Conservation (phyloP, 1,139 yeast species). For the Kodamaea plutei region DNA sequence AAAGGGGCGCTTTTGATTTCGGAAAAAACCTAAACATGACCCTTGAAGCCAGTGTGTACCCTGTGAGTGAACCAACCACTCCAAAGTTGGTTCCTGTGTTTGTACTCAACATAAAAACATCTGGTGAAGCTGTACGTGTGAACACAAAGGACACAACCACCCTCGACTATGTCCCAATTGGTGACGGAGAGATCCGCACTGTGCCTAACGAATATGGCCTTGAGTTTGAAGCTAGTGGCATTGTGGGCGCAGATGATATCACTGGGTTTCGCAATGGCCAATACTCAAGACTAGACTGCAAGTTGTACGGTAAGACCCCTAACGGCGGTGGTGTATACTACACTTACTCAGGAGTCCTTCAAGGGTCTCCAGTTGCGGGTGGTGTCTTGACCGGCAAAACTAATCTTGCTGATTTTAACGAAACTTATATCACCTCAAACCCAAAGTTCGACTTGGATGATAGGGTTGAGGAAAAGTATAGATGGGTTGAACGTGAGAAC, state of each 20-base stretch:
- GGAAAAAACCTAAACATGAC: slow-evolving; percentile 6
- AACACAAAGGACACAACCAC: slow-evolving; percentile 16
- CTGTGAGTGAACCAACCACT: slow-evolving; percentile 15
- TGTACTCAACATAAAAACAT: slow-evolving; percentile 23
- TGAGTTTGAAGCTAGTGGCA: slow-evolving; percentile 22
- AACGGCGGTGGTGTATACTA: slow-evolving; percentile 37
- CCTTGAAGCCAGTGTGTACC: slow-evolving; percentile 7
- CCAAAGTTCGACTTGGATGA: slow-evolving; percentile 41
- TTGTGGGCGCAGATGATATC: slow-evolving; percentile 47
- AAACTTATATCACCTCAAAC: slow-evolving; percentile 44
- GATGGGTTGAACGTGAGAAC: slow-evolving; percentile 45
- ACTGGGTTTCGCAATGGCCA: slow-evolving; percentile 26
- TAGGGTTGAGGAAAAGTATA: slow-evolving; percentile 35
- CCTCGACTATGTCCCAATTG: slow-evolving; percentile 21
- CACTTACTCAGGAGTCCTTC: slow-evolving; percentile 44
- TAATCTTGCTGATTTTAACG: slow-evolving; percentile 33
- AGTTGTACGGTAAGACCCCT: slow-evolving; percentile 40
- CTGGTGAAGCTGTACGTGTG: slow-evolving; percentile 16
- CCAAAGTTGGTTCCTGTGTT: slow-evolving; percentile 31
- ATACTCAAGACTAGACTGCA: slow-evolving; percentile 45
- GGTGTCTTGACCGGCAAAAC: slow-evolving; percentile 30
- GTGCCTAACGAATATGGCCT: slow-evolving; percentile 27
- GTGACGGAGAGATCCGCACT: slow-evolving; percentile 26
- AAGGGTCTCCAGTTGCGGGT: slow-evolving; percentile 28
- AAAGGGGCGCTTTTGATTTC: too few species aligned